phyloP scores from a whole-genome alignment of 495 filamentous ascomycete genomes.

The Daldinia loculata region DNA sequence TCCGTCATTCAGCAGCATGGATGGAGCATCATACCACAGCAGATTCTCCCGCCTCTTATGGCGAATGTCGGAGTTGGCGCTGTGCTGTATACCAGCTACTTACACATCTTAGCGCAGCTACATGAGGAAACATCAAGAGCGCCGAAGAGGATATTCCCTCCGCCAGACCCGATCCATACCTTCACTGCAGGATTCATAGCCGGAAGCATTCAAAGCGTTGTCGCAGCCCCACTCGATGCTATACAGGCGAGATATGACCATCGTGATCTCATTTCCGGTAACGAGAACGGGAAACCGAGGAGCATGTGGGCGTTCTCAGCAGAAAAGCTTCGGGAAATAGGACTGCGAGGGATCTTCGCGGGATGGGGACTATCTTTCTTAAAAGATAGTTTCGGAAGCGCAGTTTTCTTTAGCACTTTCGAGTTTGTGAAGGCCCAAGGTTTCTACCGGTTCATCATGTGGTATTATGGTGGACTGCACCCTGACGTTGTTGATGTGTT shows the following conservation, averaged over 20 bases:
- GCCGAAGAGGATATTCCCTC: constrained; percentile 76
- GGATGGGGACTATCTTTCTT: constrained; percentile 81
- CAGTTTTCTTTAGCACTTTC: constrained; percentile 84
- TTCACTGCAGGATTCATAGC: constrained; percentile 81
- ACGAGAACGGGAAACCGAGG: constrained; percentile 59
- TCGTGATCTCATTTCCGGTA: constrained; percentile 70
- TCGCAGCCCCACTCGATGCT: constrained; percentile 89
- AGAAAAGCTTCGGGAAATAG: constrained; percentile 80
- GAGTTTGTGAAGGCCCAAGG: constrained; percentile 87
- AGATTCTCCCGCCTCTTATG: constrained; percentile 84
- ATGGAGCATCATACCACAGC: constrained; percentile 87
- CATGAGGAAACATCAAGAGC: constrained; percentile 76
- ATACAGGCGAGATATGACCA: constrained; percentile 82
- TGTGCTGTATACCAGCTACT: constrained; percentile 86
- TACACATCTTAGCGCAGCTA: constrained; percentile 76
- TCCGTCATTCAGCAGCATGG: constrained; percentile 82
- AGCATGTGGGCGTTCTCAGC: constrained; percentile 84
- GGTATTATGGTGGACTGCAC: constrained; percentile 73
- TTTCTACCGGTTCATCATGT: constrained; percentile 81
- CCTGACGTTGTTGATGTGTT: constrained; percentile 55
- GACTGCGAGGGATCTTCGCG: constrained; percentile 80
- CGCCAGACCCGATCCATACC: constrained; percentile 69
- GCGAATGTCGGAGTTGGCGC: constrained; percentile 88
- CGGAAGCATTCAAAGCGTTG: constrained; percentile 77
- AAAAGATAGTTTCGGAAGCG: constrained; percentile 84